Evolutionary conservation across 2,329 filamentous ascomycete species (phyloP).

Genomic region (Verticillium albo-atrum): DNA sequence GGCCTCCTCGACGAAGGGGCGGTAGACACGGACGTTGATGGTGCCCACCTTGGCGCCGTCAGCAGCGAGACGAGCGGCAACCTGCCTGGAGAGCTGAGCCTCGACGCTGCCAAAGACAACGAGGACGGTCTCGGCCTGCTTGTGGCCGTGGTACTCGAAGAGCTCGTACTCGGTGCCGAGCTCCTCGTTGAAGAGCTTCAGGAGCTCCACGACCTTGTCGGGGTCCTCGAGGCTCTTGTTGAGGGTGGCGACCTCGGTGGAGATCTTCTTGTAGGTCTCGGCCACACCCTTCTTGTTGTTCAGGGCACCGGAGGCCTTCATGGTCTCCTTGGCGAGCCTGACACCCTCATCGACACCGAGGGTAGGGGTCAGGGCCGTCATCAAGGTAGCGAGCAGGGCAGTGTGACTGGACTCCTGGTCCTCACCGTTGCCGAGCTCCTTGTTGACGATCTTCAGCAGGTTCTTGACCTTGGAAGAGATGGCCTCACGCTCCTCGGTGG

Average conservation of each 20-base stretch:
- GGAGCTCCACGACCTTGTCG: conserved; percentile 63
- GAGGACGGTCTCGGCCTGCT: conserved; percentile 72
- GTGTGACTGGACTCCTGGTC: conserved; percentile 92
- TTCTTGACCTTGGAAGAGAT: conserved; percentile 67
- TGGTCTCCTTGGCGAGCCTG: conserved; percentile 74
- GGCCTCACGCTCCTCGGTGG: conserved; percentile 66
- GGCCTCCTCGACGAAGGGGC: conserved; percentile 90
- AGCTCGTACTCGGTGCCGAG: conserved; percentile 88
- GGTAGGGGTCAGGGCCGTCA: conserved; percentile 72
- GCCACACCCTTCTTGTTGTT: conserved; percentile 68
- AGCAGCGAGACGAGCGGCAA: conserved; percentile 67
- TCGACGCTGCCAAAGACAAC: conserved; percentile 93
- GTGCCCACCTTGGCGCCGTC: conserved; percentile 78
- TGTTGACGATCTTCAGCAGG: conserved; percentile 73
- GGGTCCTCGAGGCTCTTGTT: conserved; percentile 70
- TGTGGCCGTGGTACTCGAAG: conserved; percentile 91
- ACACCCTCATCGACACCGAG: conserved; percentile 88
- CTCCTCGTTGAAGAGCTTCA: conserved; percentile 79
- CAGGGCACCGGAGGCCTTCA: conserved; percentile 74
- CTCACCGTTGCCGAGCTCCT: conserved; percentile 89
- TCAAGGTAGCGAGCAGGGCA: conserved; percentile 75
- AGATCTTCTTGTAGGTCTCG: conserved; percentile 63
- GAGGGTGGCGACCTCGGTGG: conserved; percentile 55
- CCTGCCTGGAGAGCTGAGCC: conserved; percentile 77
- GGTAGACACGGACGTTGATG: conserved; percentile 88